Base-by-base conservation (phyloP, 306 rosid species). In the Hylodesmum podocarpum region DNA sequence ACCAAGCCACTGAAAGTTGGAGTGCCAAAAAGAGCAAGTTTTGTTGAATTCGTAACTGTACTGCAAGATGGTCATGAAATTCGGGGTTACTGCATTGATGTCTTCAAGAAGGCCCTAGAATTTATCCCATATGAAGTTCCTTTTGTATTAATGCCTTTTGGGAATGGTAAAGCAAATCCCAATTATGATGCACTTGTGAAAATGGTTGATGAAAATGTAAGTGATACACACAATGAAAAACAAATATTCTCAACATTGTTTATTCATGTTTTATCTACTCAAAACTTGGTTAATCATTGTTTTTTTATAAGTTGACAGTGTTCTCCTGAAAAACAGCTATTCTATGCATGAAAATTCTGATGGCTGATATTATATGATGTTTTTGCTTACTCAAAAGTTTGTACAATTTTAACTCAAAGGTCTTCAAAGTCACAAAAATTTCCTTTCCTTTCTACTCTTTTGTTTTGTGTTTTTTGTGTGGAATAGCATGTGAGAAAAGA, bases 11-110 rank as follows among this genome's bases (percentile, higher is more conserved):
- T 95, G 88, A 88, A 85, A 76, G 89, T 95, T 79, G 96, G 89
- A 73, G 99, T 95, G 70, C 99, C 99, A 57, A 85, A 53, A 57
- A 85, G 99, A 84, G 93, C 86, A 61, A 90, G 99, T 84, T 95
- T 92, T 76, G 83, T 89, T 80, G 97, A 95, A 73, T 95, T 92
- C 22, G 96, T 90, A 68, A 88, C 97, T 69, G 91, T 67, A 70
- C 5, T 65, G 76, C 70, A 59, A 24, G 75, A 73, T 46, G 77
- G 80, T 84, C 83, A 84, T 61, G 73, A 73, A 55, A 77, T 92
- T 58, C 71, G 59, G 61, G 99, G 99, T 19, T 92, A 89, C 81
- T 92, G 94, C 69, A 86, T 92, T 4, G 99, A 95, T 73, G 51
- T 95, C 76, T 95, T 95, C 86, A 41, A 19, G 63, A 92, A 86